Conservation (phyloP, 345 rosid genomes). For the Brassica rapa region DNA sequence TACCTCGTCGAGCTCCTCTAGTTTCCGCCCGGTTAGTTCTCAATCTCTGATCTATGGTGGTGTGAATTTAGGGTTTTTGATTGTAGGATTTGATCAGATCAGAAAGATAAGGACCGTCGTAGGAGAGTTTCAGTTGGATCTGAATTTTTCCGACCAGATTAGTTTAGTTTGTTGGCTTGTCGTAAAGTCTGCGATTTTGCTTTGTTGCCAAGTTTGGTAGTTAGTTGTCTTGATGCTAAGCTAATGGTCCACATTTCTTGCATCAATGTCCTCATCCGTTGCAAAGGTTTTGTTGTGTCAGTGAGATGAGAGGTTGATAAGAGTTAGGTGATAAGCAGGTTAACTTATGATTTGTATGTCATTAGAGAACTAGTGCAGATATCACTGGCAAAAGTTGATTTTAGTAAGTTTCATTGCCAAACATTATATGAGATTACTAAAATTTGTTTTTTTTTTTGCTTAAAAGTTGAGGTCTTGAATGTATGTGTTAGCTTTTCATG, state of each 20-base stretch:
- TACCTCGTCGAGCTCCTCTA: constrained; percentile 48
- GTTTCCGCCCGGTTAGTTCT: constrained; percentile 56
- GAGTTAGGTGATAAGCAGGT: neutral
- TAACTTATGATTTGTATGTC: neutral
- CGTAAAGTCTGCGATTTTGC: neutral
- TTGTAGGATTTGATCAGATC: neutral
- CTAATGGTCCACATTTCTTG: neutral
- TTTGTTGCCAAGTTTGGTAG: neutral
- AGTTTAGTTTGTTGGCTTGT: neutral
- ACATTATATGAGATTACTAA: neutral
- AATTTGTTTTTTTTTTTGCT: neutral
- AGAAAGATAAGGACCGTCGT: neutral
- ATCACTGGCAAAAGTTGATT: neutral
- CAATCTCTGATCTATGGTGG: constrained; percentile 11
- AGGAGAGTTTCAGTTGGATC: neutral
- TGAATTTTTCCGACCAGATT: neutral
- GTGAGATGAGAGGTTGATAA: constrained; percentile 8
- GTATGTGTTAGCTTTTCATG: neutral
- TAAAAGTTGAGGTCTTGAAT: neutral
- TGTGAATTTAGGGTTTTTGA: neutral
- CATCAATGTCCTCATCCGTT: neutral
- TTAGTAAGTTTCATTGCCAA: neutral
- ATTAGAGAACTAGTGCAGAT: neutral
- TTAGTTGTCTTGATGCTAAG: neutral
- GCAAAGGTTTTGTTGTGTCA: neutral